Evolutionary conservation across 192 early-diverging fungal genomes (phyloP).

Genomic region (Gigaspora rosea): DNA sequence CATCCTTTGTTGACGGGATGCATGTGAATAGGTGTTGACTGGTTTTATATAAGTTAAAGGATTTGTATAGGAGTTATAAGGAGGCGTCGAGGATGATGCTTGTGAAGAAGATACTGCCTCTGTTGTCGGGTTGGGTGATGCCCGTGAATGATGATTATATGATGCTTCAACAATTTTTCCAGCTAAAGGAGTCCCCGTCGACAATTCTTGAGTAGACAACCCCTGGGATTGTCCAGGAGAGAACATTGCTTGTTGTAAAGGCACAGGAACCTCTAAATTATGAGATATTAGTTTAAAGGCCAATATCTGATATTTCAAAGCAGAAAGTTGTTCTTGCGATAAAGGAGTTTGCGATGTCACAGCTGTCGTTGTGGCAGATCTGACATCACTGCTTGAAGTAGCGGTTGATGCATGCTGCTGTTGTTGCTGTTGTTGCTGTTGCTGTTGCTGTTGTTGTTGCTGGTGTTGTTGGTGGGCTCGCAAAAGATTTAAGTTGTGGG

Average conservation of each 20-base stretch:
- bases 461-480: constrained; percentile 47
- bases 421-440: too few species aligned
- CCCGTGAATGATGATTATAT: constrained; percentile 36
- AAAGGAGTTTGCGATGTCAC: constrained; percentile 47
- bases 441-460: constrained; percentile 48
- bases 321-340: constrained; percentile 62
- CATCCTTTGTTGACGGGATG: constrained; percentile 68
- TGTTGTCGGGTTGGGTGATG: constrained; percentile 7
- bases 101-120: constrained; percentile 30
- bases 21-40: constrained; percentile 49
- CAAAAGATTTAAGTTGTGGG: constrained; percentile 63
- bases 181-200: constrained; percentile 48
- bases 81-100: constrained; percentile 40
- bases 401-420: constrained; percentile 8
- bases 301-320: constrained; percentile 79
- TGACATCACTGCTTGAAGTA: neutral
- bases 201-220: constrained; percentile 42
- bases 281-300: constrained; percentile 80
- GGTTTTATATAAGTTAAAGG: constrained; percentile 62
- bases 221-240: constrained; percentile 43
- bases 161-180: constrained; percentile 61
- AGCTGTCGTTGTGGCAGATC: constrained; percentile 40
- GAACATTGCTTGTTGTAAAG: constrained; percentile 74
- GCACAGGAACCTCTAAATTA: constrained; percentile 76
- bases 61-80: constrained; percentile 55